Conservation (phyloP, 805 yeast species). For the Saturnispora besseyi region DNA sequence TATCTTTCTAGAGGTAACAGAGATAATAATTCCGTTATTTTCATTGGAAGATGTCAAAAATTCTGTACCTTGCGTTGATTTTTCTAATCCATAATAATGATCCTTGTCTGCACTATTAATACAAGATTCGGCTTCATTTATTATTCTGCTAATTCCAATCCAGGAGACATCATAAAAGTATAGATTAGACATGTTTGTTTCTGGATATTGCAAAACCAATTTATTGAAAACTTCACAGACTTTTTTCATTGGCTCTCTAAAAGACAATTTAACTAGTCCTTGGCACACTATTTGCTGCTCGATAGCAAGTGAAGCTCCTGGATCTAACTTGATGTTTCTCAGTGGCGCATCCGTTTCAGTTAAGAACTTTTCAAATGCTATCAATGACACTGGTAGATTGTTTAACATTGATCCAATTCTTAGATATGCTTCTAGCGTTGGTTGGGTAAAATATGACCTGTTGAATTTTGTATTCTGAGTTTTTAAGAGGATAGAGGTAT, state of each 20-base stretch:
- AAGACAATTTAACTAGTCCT: constrained; percentile 43
- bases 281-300: constrained; percentile 56
- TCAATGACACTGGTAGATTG: constrained; percentile 47
- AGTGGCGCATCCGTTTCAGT: constrained; percentile 44
- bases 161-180: constrained; percentile 60
- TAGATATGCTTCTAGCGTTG: constrained; percentile 45
- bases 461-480: constrained; percentile 9
- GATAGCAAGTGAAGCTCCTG: constrained; percentile 34
- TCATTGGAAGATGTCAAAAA: neutral
- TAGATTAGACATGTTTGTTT: constrained; percentile 42
- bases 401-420: constrained; percentile 40
- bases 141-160: constrained; percentile 36
- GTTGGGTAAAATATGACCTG: constrained; percentile 25
- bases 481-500: constrained; percentile 15
- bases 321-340: constrained; percentile 31
- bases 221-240: constrained; percentile 41
- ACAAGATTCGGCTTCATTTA: neutral
- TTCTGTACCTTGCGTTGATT: neutral
- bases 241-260: constrained; percentile 31
- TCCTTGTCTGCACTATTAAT: constrained; percentile 4
- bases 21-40: neutral
- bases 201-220: constrained; percentile 31
- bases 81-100: neutral
- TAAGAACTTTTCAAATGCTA: constrained; percentile 50
- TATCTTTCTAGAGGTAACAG: constrained; percentile 5